Evolutionary conservation across 768 basidiomycete genomes (phyloP).

Genomic region (Filobasidium floriforme): DNA sequence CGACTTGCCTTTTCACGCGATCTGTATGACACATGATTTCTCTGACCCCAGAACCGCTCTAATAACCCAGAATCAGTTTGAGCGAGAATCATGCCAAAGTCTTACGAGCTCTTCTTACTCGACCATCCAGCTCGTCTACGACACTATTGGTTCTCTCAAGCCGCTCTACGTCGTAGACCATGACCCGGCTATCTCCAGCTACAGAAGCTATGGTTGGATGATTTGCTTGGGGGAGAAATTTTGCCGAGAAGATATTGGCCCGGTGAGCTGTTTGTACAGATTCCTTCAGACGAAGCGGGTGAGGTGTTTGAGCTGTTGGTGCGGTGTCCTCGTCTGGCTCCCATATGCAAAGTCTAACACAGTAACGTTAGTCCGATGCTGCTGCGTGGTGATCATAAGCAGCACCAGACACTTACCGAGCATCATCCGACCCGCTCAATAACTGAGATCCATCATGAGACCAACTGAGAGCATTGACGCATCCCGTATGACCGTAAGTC

Average conservation of each 20-base stretch:
- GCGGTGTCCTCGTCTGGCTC: slow-evolving; percentile 50
- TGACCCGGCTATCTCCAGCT: slow-evolving; percentile 59
- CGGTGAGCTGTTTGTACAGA: slow-evolving; percentile 72
- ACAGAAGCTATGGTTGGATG: slow-evolving; percentile 63
- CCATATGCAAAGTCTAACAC: slow-evolving; percentile 67
- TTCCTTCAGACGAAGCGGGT: slow-evolving; percentile 58
- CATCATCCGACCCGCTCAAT: slow-evolving; percentile 44
- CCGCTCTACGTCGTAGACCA: slow-evolving; percentile 63
- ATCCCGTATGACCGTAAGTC: slow-evolving; percentile 32
- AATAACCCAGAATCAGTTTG: slow-evolving; percentile 46
- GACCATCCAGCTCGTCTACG: slow-evolving; percentile 29
- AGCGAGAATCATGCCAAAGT: background rate
- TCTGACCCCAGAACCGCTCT: slow-evolving; percentile 52
- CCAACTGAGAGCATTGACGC: slow-evolving; percentile 46
- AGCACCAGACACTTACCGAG: slow-evolving; percentile 21
- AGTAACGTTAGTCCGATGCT: background rate
- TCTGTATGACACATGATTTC: slow-evolving; percentile 60
- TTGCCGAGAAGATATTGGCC: slow-evolving; percentile 75
- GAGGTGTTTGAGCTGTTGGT: slow-evolving; percentile 27
- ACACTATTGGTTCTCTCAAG: slow-evolving; percentile 29
- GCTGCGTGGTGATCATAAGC: background rate
- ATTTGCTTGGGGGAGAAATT: slow-evolving; percentile 59
- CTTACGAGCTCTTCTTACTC: slow-evolving; percentile 16
- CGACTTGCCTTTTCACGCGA: slow-evolving; percentile 59
- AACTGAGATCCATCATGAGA: slow-evolving; percentile 40